These are phyloP conservation scores for Nemania sp. DNA, from an alignment of 2,329 filamentous ascomycete genomes.

Conservation along the genomic window DNA sequence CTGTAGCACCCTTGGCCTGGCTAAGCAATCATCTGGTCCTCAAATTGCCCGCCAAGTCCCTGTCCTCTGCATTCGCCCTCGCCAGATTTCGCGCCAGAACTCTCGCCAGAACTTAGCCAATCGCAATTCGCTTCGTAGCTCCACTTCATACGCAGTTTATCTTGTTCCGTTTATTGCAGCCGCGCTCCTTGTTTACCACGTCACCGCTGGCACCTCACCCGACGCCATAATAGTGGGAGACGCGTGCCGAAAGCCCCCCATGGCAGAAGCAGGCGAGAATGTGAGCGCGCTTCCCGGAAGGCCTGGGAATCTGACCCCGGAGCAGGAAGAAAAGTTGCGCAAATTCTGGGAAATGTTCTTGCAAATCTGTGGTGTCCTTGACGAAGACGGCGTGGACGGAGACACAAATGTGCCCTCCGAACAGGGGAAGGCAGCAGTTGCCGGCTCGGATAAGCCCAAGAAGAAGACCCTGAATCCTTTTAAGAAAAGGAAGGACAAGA, in stretches of 20 bases:
- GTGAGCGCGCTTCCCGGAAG: conserved; percentile 65
- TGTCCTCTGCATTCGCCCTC: not conserved
- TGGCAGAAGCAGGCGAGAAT: conserved; percentile 25
- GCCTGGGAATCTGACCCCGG: conserved; percentile 83
- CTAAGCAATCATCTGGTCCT: not conserved
- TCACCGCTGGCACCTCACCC: conserved; percentile 7
- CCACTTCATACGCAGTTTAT: conserved; percentile 33
- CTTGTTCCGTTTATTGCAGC: conserved; percentile 31
- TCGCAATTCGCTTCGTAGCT: conserved; percentile 23
- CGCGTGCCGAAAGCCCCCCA: conserved; percentile 9
- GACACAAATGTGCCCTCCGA: conserved; percentile 38
- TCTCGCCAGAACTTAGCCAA: not conserved
- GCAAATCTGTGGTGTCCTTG: conserved; percentile 71
- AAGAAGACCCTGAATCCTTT: conserved; percentile 77
- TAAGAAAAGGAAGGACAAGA: conserved; percentile 63
- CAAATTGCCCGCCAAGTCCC: not conserved
- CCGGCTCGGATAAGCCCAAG: conserved; percentile 63
- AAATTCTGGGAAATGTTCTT: conserved; percentile 82
- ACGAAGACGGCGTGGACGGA: conserved; percentile 42
- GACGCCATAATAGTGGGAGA: conserved; percentile 6
- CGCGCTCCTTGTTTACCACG: conserved; percentile 31
- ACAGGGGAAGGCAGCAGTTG: conserved; percentile 30
- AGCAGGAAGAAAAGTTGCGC: conserved; percentile 85
- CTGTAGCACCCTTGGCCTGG: not conserved
- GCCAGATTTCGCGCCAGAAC: too few relatives aligned